Evolutionary conservation across 805 yeast species (phyloP).

Genomic region (Metschnikowia anglica): DNA sequence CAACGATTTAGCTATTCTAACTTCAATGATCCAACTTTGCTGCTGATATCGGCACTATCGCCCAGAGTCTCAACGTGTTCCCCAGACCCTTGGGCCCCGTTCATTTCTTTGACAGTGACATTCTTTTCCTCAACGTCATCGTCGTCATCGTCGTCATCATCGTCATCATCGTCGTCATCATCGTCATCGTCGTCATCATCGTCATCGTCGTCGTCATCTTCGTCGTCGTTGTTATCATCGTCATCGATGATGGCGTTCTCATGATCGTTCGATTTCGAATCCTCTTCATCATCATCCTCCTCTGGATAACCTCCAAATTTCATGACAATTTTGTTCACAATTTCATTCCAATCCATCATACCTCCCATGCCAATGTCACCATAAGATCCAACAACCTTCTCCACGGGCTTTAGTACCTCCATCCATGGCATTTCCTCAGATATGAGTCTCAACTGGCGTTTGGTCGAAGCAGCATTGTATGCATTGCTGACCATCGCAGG

Average conservation of each 20-base stretch:
- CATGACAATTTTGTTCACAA: slow-evolving; percentile 79
- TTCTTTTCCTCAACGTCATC: slow-evolving; percentile 25
- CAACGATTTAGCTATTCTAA: no score
- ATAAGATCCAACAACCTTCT: slow-evolving; percentile 86
- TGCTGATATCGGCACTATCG: slow-evolving; percentile 3
- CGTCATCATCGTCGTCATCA: slow-evolving; percentile 48
- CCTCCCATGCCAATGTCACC: slow-evolving; percentile 99
- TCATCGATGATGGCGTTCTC: slow-evolving; percentile 24
- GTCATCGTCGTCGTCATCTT: slow-evolving; percentile 35
- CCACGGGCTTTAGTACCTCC: slow-evolving; percentile 90
- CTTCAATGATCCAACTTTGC: slow-evolving; percentile 3
- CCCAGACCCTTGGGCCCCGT: not conserved
- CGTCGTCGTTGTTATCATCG: slow-evolving; percentile 30
- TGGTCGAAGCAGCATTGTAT: slow-evolving; percentile 85
- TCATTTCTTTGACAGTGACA: not conserved
- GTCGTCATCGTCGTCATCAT: slow-evolving; percentile 40
- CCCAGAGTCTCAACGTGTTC: slow-evolving; percentile 9
- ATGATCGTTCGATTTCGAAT: slow-evolving; percentile 42
- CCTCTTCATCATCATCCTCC: slow-evolving; percentile 45
- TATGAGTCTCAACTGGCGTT: slow-evolving; percentile 72
- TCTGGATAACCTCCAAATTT: slow-evolving; percentile 58
- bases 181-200: slow-evolving; percentile 41
- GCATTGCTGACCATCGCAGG: slow-evolving; percentile 96
- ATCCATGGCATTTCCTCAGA: slow-evolving; percentile 94
- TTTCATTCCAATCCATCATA: slow-evolving; percentile 96